Evolutionary conservation across 2,329 filamentous ascomycete species (phyloP).

Genomic region (Piedraia hortae): DNA sequence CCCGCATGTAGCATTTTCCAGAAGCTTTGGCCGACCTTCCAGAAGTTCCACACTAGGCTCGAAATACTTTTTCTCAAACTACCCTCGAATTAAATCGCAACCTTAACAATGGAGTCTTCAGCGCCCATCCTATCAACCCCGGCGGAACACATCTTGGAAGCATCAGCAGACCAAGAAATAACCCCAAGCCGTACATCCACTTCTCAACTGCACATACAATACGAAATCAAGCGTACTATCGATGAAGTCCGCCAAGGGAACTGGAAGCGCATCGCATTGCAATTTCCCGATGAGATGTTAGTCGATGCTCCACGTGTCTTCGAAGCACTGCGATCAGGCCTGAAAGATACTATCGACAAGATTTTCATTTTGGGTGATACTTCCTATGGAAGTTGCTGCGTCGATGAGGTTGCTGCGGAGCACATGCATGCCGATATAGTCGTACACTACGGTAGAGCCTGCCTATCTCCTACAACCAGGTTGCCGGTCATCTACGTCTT

Average conservation of each 20-base stretch:
- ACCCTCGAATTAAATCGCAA: constrained; percentile 53
- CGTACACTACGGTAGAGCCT: constrained; percentile 81
- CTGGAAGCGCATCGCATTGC: constrained; percentile 61
- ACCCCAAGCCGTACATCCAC: constrained; percentile 21
- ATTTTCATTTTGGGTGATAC: constrained; percentile 83
- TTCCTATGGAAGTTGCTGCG: constrained; percentile 88
- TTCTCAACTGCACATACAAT: constrained; percentile 45
- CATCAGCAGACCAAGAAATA: constrained; percentile 18
- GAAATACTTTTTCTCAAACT: no score
- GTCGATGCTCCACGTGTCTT: constrained; percentile 60
- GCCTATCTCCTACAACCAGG: constrained; percentile 65
- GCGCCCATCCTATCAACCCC: constrained; percentile 35
- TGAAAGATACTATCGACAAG: constrained; percentile 17
- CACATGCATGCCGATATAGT: constrained; percentile 76
- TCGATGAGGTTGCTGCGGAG: constrained; percentile 88
- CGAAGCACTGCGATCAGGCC: constrained; percentile 29
- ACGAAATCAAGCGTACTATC: constrained; percentile 63
- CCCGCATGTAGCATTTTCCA: no score
- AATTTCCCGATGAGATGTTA: constrained; percentile 87
- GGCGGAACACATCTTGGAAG: constrained; percentile 31
- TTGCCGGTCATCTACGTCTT: constrained; percentile 80
- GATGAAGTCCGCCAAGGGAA: constrained; percentile 41
- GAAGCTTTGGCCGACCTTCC: no score
- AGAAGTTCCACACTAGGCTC: no score
- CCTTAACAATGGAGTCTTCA: no score